These are phyloP conservation scores for Isatis tinctoria DNA, from an alignment of 345 rosid species.

Conservation along the genomic window DNA sequence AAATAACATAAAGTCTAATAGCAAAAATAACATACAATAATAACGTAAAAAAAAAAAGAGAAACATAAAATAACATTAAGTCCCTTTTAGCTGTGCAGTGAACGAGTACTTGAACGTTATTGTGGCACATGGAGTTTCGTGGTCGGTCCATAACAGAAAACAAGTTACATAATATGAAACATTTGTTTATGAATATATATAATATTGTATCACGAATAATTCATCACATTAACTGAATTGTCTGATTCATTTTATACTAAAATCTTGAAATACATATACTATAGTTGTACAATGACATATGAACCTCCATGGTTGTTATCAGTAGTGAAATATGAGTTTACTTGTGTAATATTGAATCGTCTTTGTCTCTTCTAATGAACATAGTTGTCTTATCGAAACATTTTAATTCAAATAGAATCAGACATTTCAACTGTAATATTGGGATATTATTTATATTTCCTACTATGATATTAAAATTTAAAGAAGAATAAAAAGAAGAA, in stretches of 20 bases:
- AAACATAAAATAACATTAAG: background rate
- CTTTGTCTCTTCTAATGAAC: background rate
- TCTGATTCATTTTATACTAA: background rate
- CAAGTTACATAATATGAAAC: slow-evolving; percentile 3
- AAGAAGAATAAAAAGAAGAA: background rate
- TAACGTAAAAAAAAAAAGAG: too few species aligned
- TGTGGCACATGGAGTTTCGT: slow-evolving; percentile 19
- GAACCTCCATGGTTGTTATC: slow-evolving; percentile 17
- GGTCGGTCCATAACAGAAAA: slow-evolving; percentile 18
- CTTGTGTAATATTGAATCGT: slow-evolving; percentile 14
- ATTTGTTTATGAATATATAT: background rate
- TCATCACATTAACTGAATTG: background rate
- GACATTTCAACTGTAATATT: slow-evolving; percentile 23
- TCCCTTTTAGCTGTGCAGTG: background rate
- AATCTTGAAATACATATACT: background rate
- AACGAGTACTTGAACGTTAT: slow-evolving; percentile 5
- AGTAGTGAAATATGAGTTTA: slow-evolving; percentile 6
- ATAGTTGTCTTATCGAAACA: background rate
- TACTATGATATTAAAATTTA: background rate
- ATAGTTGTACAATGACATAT: slow-evolving; percentile 18
- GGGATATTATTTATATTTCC: background rate
- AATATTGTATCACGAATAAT: background rate
- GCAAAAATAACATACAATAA: background rate
- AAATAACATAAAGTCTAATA: slow-evolving; percentile 1
- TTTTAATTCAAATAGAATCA: background rate